A percentile compares a stretch with the other conserved stretches of the same genome.
phyloP scores from a whole-genome alignment of 2,329 filamentous ascomycete species.

The Neopestalotiopsis sp. region DNA sequence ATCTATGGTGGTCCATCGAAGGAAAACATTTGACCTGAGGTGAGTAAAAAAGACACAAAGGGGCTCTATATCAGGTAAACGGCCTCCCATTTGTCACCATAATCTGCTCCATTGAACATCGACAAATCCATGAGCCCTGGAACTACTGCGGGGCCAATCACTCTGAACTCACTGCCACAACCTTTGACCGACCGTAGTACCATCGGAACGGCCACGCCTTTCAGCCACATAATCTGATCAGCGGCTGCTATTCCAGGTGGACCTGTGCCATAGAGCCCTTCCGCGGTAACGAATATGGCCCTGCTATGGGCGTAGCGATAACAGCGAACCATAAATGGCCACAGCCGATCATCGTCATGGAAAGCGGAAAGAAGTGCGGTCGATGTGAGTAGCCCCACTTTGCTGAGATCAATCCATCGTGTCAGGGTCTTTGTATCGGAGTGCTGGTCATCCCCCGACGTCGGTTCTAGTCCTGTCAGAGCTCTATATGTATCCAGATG shows the following conservation, averaged over 20 bases:
- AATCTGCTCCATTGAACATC: not conserved
- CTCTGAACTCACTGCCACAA: not conserved
- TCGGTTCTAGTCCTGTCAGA: not conserved
- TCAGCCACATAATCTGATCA: not conserved
- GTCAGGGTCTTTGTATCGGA: not conserved
- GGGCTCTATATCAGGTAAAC: too few species aligned
- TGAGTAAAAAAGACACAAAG: too few species aligned
- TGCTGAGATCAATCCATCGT: not conserved
- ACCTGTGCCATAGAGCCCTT: not conserved
- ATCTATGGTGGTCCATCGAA: too few species aligned
- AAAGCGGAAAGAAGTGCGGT: too few species aligned
- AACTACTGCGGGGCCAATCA: not conserved
- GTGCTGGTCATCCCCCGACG: not conserved
- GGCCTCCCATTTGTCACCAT: not conserved
- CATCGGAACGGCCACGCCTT: conserved; percentile 4
- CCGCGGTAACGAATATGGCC: not conserved
- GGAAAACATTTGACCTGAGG: too few species aligned
- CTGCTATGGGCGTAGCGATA: not conserved
- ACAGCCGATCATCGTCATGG: not conserved
- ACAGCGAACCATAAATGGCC: not conserved
- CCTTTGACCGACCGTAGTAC: not conserved
- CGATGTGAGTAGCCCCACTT: too few species aligned
- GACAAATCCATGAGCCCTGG: not conserved
- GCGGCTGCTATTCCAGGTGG: not conserved
- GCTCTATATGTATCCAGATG: not conserved